Conservation (phyloP, 75 land plant species). For the Larix kaempferi region DNA sequence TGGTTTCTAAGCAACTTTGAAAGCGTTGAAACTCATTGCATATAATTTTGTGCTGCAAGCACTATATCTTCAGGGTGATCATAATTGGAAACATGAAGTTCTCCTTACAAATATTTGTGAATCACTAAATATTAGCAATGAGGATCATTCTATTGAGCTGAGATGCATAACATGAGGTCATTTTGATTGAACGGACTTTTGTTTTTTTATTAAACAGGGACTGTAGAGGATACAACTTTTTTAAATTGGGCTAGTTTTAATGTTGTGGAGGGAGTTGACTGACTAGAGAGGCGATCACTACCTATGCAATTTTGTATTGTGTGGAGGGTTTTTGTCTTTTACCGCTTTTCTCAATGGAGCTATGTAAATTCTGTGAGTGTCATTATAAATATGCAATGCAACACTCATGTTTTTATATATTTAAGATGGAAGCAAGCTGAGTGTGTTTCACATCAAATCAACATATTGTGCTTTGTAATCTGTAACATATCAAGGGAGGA, state of each 20-base stretch:
- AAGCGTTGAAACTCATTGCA: not conserved
- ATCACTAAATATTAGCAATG: slow-evolving; percentile 3
- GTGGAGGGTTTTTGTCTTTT: not conserved
- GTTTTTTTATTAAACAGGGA: too few relatives aligned
- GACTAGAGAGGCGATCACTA: not conserved
- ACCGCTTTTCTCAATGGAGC: not conserved
- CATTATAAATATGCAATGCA: not conserved
- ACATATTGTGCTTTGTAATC: not conserved
- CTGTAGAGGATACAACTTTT: not conserved
- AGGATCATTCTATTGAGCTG: slow-evolving; percentile 2
- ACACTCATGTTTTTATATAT: not conserved
- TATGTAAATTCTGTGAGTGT: not conserved
- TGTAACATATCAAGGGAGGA: not conserved
- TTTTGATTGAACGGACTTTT: not conserved
- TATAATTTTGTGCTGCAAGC: slow-evolving; percentile 7
- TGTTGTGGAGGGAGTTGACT: not conserved
- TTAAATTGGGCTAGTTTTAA: not conserved
- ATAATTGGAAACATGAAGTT: slow-evolving; percentile 13
- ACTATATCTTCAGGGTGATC: slow-evolving; percentile 3
- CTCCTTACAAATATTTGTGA: slow-evolving; percentile 5
- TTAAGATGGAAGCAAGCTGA: not conserved
- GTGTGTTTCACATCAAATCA: not conserved
- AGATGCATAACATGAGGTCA: not conserved
- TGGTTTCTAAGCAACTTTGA: not conserved
- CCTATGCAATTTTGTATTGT: not conserved